phyloP scores from a whole-genome alignment of 2,329 filamentous ascomycete genomes.

The Mollisia scopiformis region DNA sequence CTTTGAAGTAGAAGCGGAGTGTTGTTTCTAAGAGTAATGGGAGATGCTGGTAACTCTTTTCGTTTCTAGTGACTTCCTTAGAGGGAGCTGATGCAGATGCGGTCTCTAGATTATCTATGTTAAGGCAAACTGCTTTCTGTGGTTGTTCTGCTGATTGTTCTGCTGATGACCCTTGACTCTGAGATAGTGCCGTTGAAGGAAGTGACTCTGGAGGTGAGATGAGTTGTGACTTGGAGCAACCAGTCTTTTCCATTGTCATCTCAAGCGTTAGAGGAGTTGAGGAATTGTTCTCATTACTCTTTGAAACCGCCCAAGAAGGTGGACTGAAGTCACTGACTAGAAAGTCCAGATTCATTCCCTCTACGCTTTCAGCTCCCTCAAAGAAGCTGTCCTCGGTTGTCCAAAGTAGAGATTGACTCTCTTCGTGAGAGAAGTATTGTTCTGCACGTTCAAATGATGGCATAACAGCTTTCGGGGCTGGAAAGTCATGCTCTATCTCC shows the following conservation, averaged over 20 bases:
- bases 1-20: neutral
- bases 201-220: too few relatives aligned
- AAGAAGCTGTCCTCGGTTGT: neutral
- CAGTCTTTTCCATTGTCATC: neutral
- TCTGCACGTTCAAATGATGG: neutral
- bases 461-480: too few relatives aligned
- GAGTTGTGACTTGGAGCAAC: neutral
- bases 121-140: too few relatives aligned
- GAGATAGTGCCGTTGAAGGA: too few relatives aligned
- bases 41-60: neutral
- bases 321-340: neutral
- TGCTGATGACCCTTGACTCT: too few relatives aligned
- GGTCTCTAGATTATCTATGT: too few relatives aligned
- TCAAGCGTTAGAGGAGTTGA: neutral
- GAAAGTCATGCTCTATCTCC: too few relatives aligned
- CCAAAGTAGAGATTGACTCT: neutral
- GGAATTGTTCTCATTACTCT: neutral
- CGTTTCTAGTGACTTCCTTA: neutral
- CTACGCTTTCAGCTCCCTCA: neutral
- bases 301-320: neutral
- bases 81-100: too few relatives aligned
- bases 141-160: too few relatives aligned
- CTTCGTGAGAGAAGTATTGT: neutral
- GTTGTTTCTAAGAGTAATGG: neutral
- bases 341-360: neutral